These are phyloP conservation scores for Lichtheimia corymbifera DNA, from an alignment of 371 early-diverging fungal species.

Conservation along the genomic window DNA sequence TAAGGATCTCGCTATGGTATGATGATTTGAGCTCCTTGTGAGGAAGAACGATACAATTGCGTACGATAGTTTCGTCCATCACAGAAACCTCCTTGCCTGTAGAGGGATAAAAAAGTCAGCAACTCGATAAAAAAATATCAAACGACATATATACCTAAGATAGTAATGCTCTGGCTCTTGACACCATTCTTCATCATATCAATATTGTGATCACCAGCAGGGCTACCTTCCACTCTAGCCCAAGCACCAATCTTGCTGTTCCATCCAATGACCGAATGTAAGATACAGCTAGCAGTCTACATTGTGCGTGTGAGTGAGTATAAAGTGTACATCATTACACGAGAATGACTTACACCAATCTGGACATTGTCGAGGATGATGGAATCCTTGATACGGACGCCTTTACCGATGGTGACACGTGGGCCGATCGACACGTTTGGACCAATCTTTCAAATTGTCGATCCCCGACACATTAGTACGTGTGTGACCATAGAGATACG, in stretches of 20 bases:
- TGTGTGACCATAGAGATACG: no score
- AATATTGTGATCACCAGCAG: constrained; percentile 59
- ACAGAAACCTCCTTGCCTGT: constrained; percentile 83
- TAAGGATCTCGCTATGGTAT: constrained; percentile 93
- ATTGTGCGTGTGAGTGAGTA: constrained; percentile 9
- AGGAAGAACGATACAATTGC: constrained; percentile 96
- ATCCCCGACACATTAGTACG: no score
- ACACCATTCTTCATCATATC: constrained; percentile 83
- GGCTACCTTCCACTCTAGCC: constrained; percentile 92
- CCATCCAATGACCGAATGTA: constrained; percentile 96
- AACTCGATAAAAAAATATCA: constrained; percentile 4
- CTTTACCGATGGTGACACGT: constrained; percentile 90
- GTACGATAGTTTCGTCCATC: constrained; percentile 87
- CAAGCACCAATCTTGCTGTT: constrained; percentile 91
- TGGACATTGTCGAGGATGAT: constrained; percentile 95
- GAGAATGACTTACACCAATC: constrained; percentile 71
- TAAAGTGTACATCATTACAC: neutral
- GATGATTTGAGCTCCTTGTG: constrained; percentile 92
- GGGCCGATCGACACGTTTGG: constrained; percentile 97
- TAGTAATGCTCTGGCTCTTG: constrained; percentile 90
- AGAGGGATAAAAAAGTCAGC: constrained; percentile 49
- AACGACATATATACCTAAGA: constrained; percentile 77
- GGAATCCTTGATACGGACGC: constrained; percentile 93
- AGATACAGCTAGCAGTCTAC: constrained; percentile 72
- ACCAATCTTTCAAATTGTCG: constrained; percentile 65